These are phyloP conservation scores for Sclerotiophoma versabilis DNA, from an alignment of 2,329 filamentous ascomycete species.

Conservation along the genomic window DNA sequence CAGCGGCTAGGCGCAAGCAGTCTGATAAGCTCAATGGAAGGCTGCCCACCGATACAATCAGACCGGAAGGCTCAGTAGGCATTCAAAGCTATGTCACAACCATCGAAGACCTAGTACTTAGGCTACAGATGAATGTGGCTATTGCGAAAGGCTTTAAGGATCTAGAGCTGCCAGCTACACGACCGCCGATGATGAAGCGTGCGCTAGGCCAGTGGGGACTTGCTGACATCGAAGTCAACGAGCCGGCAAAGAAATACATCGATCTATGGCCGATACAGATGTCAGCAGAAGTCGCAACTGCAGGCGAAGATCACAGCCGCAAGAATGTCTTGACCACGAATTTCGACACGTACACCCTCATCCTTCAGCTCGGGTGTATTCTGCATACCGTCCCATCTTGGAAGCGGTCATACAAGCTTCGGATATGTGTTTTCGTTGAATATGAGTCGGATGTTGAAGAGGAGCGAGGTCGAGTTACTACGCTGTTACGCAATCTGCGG, in stretches of 20 bases:
- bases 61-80: constrained; percentile 71
- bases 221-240: constrained; percentile 54
- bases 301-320: constrained; percentile 50
- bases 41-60: constrained; percentile 74
- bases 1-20: constrained; percentile 52
- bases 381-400: constrained; percentile 81
- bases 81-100: constrained; percentile 81
- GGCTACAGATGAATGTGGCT: constrained; percentile 82
- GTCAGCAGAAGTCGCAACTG: constrained; percentile 79
- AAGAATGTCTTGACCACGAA: constrained; percentile 80
- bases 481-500: constrained; percentile 78
- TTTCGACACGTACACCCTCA: constrained; percentile 90
- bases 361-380: constrained; percentile 85
- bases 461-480: constrained; percentile 74
- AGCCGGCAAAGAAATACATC: constrained; percentile 76
- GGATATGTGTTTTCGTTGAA: constrained; percentile 87
- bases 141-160: constrained; percentile 81
- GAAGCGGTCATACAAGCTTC: constrained; percentile 74
- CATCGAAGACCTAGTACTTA: constrained; percentile 79
- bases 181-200: constrained; percentile 38
- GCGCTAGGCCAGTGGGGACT: constrained; percentile 36
- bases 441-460: constrained; percentile 85
- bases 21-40: constrained; percentile 62
- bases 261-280: constrained; percentile 94
- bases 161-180: constrained; percentile 69